phyloP scores from a whole-genome alignment of 176 grass and related monocot species.

The Alopecurus myosuroides region DNA sequence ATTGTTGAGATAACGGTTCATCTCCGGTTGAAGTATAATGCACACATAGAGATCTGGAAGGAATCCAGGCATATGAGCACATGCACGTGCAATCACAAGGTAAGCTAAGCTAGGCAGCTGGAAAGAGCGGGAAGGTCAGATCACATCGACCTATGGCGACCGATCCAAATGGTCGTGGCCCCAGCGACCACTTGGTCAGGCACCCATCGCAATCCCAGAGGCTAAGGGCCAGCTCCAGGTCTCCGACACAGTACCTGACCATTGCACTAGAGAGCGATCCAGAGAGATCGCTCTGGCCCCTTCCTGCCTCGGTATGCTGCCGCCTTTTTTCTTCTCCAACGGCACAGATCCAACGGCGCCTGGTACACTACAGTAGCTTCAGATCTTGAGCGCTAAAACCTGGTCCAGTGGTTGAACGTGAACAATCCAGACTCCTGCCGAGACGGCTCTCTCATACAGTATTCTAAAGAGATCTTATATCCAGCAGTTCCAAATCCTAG shows the following conservation, averaged over 20 bases:
- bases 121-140: slow-evolving; percentile 4
- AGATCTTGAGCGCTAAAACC: neutral
- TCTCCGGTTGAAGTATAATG: neutral
- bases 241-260: neutral
- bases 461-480: neutral
- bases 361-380: neutral
- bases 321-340: neutral
- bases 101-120: neutral
- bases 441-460: neutral
- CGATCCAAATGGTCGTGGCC: neutral
- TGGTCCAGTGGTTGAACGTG: slow-evolving; percentile 9
- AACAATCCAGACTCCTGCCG: neutral
- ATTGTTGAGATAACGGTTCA: no score
- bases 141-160: neutral
- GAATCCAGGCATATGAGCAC: neutral
- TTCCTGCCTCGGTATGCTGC: neutral
- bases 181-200: neutral
- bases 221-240: neutral
- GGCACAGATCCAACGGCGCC: neutral
- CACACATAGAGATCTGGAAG: neutral
- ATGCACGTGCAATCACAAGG: neutral
- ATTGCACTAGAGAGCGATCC: slow-evolving; percentile 12
- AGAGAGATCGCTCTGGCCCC: slow-evolving; percentile 9
- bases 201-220: neutral
- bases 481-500: neutral